Evolutionary conservation across 352 stramenopile genomes (phyloP), one percentile per base, ranked within the genome.

Genomic region (Pythium sukuiense): DNA sequence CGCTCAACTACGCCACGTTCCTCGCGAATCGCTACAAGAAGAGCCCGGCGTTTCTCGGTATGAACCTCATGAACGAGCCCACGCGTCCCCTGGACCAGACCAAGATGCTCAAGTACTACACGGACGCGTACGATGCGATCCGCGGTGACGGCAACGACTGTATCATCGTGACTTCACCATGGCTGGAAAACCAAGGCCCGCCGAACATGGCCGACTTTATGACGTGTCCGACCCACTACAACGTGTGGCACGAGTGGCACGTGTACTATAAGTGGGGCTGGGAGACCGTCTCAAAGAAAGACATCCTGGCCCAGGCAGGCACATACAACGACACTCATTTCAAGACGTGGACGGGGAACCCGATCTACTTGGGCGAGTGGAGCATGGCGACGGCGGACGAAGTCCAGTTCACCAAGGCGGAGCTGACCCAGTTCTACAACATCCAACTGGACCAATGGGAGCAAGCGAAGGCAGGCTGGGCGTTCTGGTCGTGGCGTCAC

Each of bases 1-100:
- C 88, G 18, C 70, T 95, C 1, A 76, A 75, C 29, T 69, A 76
- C 14, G 80, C 73, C n/a, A 55, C 56, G 20, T 85, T 88, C 54
- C 57, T 88, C n/a, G 80, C 76, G 4, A 60, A 65, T 37, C 70
- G 77, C 16, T 88, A 88, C 69, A 73, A 74, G 55, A 54, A 72
- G 43, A 71, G 63, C 20, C 48, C 64, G 2, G 75, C 76, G 46
- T 88, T 88, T 29, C 63, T 89, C 6, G 89, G 89, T 1, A 68
- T 97, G 53, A 86, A 83, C 5, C 59, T 96, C 29, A 66, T 97
- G 61, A 96, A 95, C 73, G 85, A 95, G 63, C 80, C 80, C 0
- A 75, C 78, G 55, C 72, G 65, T 37, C 70, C 73, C 35, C 7
- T 16, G 6, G 35, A 43, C 35, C 35, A 43, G 35, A 43, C 35